phyloP scores from a whole-genome alignment of 1,284 basidiomycete species.

The Malassezia vespertilionis region DNA sequence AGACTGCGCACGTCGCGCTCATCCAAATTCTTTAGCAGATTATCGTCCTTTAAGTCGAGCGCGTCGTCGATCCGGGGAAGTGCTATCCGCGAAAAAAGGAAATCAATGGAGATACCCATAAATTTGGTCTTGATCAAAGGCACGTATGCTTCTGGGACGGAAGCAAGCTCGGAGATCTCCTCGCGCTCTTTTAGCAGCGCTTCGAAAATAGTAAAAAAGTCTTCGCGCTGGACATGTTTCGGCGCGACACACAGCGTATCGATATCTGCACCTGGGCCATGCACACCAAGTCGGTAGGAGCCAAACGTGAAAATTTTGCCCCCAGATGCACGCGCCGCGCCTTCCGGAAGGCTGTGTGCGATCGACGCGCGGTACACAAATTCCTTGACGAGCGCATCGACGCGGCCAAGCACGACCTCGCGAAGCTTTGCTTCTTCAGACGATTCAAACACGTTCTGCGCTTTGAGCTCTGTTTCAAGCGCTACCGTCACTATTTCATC shows the following conservation, averaged over 20 bases:
- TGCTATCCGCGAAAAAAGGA: conserved; percentile 77
- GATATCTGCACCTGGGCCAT: conserved; percentile 91
- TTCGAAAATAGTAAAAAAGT: conserved; percentile 89
- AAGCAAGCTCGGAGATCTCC: conserved; percentile 76
- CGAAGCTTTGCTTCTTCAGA: conserved; percentile 78
- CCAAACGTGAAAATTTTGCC: conserved; percentile 99
- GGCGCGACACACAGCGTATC: conserved; percentile 98
- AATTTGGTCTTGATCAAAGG: conserved; percentile 89
- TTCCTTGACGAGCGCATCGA: conserved; percentile 79
- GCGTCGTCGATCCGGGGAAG: conserved; percentile 79
- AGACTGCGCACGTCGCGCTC: conserved; percentile 89
- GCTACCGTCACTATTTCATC: conserved; percentile 59
- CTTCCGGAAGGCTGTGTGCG: conserved; percentile 69
- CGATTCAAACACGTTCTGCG: conserved; percentile 77
- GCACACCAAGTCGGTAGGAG: conserved; percentile 70
- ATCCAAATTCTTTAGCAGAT: conserved; percentile 80
- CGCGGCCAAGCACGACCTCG: conserved; percentile 85
- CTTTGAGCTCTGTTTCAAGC: conserved; percentile 75
- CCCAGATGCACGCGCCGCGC: conserved; percentile 72
- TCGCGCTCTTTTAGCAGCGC: conserved; percentile 75
- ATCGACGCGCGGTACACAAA: conserved; percentile 80
- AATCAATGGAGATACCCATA: conserved; percentile 82
- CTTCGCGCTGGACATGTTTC: conserved; percentile 83
- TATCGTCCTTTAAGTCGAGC: conserved; percentile 77
- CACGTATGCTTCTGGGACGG: conserved; percentile 89